Conservation (phyloP, 371 early-diverging fungal species). For the Rhizopus arrhizus region DNA sequence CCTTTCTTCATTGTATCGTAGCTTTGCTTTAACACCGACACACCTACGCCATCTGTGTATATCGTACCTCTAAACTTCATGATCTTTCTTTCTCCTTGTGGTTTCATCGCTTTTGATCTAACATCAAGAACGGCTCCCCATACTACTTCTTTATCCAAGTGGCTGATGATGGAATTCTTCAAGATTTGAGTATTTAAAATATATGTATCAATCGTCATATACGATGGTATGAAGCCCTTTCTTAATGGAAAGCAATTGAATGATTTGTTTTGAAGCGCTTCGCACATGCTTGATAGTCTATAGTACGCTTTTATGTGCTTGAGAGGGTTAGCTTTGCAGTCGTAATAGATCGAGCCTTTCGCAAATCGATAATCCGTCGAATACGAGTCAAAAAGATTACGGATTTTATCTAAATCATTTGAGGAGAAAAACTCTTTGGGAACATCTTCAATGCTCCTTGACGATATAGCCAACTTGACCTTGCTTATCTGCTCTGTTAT, state of each 20-base stretch:
- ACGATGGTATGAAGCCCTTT: not conserved
- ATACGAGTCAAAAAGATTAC: not conserved
- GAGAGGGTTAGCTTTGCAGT: not conserved
- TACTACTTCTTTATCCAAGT: conserved; percentile 2
- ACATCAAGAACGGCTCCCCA: not conserved
- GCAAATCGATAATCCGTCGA: not conserved
- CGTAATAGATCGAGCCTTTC: conserved; percentile 3
- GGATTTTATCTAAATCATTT: not conserved
- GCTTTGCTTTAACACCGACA: conserved; percentile 3
- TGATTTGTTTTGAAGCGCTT: conserved; percentile 1
- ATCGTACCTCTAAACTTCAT: not conserved
- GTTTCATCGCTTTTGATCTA: not conserved
- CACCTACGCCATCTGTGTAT: not conserved
- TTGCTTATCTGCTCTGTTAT: no score
- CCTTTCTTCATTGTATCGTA: not conserved
- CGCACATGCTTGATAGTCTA: conserved; percentile 1
- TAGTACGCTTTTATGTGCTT: conserved; percentile 2
- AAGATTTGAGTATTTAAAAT: conserved; percentile 1
- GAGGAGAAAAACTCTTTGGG: not conserved
- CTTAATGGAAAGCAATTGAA: not conserved
- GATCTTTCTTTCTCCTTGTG: not conserved
- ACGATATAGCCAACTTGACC: no score
- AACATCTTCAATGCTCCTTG: no score
- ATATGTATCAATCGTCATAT: not conserved
- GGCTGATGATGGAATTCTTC: not conserved